Evolutionary conservation across 345 rosid species (phyloP).

Genomic region (Eucalyptus fibrosa): DNA sequence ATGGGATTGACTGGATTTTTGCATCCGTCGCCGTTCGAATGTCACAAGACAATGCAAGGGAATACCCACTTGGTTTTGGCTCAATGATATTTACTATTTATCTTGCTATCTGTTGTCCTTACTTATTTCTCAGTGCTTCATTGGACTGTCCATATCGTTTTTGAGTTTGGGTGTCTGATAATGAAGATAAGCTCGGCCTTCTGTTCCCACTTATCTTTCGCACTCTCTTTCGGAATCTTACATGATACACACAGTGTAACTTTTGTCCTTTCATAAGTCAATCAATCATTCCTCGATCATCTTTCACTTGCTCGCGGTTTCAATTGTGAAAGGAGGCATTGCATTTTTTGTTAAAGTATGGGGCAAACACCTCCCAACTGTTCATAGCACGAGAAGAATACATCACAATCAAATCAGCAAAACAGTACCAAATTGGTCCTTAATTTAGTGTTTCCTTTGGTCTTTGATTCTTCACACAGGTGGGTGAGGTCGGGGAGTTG

Average conservation of each 20-base stretch:
- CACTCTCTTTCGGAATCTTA: background rate
- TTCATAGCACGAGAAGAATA: background rate
- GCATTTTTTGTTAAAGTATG: background rate
- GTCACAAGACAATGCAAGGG: background rate
- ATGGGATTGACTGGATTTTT: background rate
- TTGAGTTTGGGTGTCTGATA: background rate
- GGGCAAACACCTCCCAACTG: background rate
- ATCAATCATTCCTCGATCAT: background rate
- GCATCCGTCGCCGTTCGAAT: background rate
- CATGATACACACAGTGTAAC: background rate
- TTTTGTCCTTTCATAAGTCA: background rate
- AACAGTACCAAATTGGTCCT: background rate
- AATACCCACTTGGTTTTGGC: background rate
- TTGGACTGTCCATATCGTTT: background rate
- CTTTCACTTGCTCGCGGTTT: background rate
- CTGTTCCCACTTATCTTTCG: background rate
- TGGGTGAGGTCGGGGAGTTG: constrained; percentile 89
- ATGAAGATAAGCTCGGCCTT: background rate
- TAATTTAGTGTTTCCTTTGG: background rate
- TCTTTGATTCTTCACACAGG: constrained; percentile 18
- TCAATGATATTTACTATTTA: background rate
- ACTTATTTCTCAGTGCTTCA: background rate
- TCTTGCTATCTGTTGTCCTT: background rate
- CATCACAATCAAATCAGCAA: background rate
- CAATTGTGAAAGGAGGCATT: background rate